Base-by-base conservation (phyloP, 768 basidiomycete species). In the Mycena kentingensis region DNA sequence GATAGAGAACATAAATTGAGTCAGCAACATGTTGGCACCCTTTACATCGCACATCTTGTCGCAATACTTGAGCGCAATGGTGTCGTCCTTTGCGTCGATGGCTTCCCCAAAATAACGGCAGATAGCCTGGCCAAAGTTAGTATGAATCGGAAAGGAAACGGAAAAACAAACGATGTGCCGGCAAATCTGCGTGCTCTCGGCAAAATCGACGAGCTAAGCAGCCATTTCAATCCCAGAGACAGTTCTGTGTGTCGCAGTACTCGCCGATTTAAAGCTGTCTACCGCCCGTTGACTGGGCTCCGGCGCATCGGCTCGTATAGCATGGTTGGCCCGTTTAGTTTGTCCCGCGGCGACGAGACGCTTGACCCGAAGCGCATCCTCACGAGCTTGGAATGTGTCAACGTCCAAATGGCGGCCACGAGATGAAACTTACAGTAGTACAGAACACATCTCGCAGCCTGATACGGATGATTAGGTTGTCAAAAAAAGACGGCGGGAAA, bases 81-180 rank as follows among this genome's bases (percentile, higher is more conserved):
- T 73, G 8, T 71, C 58, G 57, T 87, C 75, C 11, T 62, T 66
- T 6, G 69, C 60, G 55, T 88, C 77, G 31, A 90, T 79, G 0
- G 61, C 55, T 67, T 93, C 91, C 1, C 88, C 91, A 57, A 93
- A 93, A 64, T 89, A 90, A 39, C 81, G 82, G 62, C 91, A 92
- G 52, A 93, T 85, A 2, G 78, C 74, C 87, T 92, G 45, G 8
- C 8, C 16, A n/a, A 26, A 18, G 27, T 16, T 16, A 19, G 36
- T 28, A 43, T n/a, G n/a, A n/a, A n/a, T n/a, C n/a, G 22, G 19
- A 27, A 8, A 13, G 7, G 34, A 25, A 22, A 37, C 45, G 8
- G 10, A 16, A 16, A 21, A 7, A 69, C 85, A 55, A 59, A 90
- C 89, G 22, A 90, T 74, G 69, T 93, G 90, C 32, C 90, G 73